Evolutionary conservation across 1,284 basidiomycete genomes (phyloP).

Genomic region (Leccinum angustisporum): DNA sequence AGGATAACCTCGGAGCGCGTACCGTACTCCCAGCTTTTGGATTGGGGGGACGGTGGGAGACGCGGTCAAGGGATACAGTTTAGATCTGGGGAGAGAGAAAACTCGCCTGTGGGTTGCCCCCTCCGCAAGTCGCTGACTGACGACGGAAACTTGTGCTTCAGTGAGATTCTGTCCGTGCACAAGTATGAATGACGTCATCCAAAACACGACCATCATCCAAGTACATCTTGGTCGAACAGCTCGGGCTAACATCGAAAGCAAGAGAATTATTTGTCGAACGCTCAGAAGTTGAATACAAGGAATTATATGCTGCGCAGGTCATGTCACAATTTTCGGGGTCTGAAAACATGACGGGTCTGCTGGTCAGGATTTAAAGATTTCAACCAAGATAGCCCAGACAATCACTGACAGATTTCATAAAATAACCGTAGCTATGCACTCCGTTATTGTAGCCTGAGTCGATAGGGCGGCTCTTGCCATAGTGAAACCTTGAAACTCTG

Average conservation of each 20-base stretch:
- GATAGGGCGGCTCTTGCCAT: neutral
- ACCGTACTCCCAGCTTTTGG: slow-evolving; percentile 64
- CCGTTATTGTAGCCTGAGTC: no score
- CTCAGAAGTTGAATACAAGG: neutral
- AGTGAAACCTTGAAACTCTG: neutral
- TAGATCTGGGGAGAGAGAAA: neutral
- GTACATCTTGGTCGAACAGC: neutral
- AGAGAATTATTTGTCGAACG: neutral
- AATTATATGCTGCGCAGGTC: neutral
- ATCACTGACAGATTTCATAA: neutral
- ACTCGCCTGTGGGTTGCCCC: slow-evolving; percentile 32
- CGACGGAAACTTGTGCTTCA: slow-evolving; percentile 21
- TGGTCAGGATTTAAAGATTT: neutral
- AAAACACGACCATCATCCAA: slow-evolving; percentile 1
- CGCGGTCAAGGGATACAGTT: neutral
- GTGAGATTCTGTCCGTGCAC: slow-evolving; percentile 27
- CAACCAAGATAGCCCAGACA: neutral
- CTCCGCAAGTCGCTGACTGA: slow-evolving; percentile 30
- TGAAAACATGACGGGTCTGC: neutral
- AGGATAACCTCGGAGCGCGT: slow-evolving; percentile 59
- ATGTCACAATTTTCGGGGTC: neutral
- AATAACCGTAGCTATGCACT: no score
- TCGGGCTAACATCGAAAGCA: slow-evolving; percentile 2
- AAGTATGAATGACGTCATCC: slow-evolving; percentile 14
- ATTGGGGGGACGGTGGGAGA: neutral